A percentile compares a stretch with the other conserved stretches of the same genome.
Evolutionary conservation across 345 rosid genomes (phyloP).

Genomic region (Ceriops zippeliana): DNA sequence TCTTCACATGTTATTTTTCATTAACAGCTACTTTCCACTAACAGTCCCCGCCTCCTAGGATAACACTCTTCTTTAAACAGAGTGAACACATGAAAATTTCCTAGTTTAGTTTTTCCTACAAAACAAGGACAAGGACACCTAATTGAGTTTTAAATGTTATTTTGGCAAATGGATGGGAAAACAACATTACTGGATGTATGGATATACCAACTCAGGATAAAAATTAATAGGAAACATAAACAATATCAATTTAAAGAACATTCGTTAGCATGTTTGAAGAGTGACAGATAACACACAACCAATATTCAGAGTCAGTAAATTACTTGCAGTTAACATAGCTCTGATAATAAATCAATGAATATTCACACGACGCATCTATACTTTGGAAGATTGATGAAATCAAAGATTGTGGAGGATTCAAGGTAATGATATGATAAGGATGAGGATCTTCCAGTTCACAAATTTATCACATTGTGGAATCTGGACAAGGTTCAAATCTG

Average conservation of each 20-base stretch:
- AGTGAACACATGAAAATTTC: not conserved
- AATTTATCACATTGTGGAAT: too few species aligned
- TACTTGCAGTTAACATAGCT: not conserved
- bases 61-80: not conserved
- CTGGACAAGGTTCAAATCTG: too few species aligned
- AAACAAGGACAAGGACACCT: not conserved
- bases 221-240: too few species aligned
- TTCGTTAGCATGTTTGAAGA: too few species aligned
- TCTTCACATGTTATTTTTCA: not conserved
- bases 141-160: not conserved
- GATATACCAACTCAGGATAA: too few species aligned
- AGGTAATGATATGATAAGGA: too few species aligned
- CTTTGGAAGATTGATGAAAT: not conserved
- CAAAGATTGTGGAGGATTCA: too few species aligned
- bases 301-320: not conserved
- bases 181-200: not conserved
- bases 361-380: not conserved
- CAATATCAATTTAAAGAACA: too few species aligned
- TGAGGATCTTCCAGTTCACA: too few species aligned
- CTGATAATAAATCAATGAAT: not conserved
- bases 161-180: not conserved
- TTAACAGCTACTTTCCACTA: too few species aligned
- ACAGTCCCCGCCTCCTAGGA: not conserved
- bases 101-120: conserved; percentile 5
- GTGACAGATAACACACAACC: not conserved